Conservation (phyloP, 106 monocot genomes). For the Dioscorea dumetorum region DNA sequence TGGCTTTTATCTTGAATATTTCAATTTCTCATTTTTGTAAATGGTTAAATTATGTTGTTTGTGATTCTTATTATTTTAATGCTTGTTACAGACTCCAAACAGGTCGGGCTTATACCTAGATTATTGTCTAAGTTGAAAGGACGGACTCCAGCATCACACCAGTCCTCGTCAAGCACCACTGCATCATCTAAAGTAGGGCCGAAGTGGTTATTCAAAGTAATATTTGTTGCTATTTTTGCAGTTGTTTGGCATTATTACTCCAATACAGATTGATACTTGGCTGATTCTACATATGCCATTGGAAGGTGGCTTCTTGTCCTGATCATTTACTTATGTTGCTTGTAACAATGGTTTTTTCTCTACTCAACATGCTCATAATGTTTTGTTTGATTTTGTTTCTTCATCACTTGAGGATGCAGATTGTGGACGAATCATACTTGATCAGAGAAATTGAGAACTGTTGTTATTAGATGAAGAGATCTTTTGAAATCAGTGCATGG, state of each 20-base stretch:
- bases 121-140: constrained; percentile 37
- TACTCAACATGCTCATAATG: too few species aligned
- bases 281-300: not conserved
- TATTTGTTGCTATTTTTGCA: constrained; percentile 40
- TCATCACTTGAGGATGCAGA: too few species aligned
- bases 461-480: too few species aligned
- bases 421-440: too few species aligned
- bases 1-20: not conserved
- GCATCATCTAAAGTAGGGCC: constrained; percentile 19
- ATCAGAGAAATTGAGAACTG: too few species aligned
- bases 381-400: too few species aligned
- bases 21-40: too few species aligned
- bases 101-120: constrained; percentile 36
- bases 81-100: constrained; percentile 21
- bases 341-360: too few species aligned
- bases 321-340: too few species aligned
- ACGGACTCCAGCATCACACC: constrained; percentile 5
- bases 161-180: constrained; percentile 9
- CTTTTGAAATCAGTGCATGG: too few species aligned
- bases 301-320: too few species aligned
- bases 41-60: not conserved
- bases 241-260: constrained; percentile 49
- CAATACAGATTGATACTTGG: not conserved
- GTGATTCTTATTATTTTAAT: not conserved
- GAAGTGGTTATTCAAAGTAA: constrained; percentile 39